Evolutionary conservation across 2,329 filamentous ascomycete genomes (phyloP).

Genomic region (Verticillium longisporum): DNA sequence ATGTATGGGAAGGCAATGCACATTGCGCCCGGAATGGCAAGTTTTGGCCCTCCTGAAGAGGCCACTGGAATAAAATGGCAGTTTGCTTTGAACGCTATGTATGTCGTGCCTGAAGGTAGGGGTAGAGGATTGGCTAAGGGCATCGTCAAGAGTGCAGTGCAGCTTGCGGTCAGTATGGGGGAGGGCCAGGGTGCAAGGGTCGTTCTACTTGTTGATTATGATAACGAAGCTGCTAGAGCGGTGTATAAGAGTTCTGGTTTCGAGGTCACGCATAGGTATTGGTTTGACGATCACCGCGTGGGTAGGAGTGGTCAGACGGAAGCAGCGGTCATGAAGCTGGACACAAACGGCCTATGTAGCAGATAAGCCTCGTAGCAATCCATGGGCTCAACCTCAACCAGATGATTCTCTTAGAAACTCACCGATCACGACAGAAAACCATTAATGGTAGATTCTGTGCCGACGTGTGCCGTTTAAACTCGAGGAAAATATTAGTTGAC

Average conservation of each 20-base stretch:
- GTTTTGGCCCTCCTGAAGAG: not conserved
- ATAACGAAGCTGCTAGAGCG: slow-evolving; percentile 1
- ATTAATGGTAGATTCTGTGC: too few species aligned
- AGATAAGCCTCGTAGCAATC: too few species aligned
- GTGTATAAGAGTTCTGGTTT: slow-evolving; percentile 5
- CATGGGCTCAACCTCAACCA: too few species aligned
- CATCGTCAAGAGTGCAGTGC: slow-evolving; percentile 1
- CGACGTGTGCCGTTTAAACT: too few species aligned
- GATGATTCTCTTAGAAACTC: too few species aligned
- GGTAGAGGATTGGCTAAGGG: not conserved
- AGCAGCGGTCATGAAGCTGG: slow-evolving; percentile 7
- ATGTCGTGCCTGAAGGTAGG: slow-evolving; percentile 1
- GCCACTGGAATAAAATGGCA: not conserved
- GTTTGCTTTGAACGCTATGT: slow-evolving; percentile 7
- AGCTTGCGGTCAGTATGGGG: not conserved
- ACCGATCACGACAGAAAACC: too few species aligned
- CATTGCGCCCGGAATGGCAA: not conserved
- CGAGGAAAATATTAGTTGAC: too few species aligned
- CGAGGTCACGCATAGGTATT: slow-evolving; percentile 5
- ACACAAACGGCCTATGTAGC: not conserved
- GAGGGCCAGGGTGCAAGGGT: not conserved
- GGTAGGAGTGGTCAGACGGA: slow-evolving; percentile 2
- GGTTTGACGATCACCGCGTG: slow-evolving; percentile 5
- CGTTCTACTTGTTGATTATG: slow-evolving; percentile 4
- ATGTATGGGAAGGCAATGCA: not conserved